Percentiles rank a stretch among this genome's conserved stretches.
phyloP scores from a whole-genome alignment of 768 basidiomycete genomes.

The Rhizopogon sp. region DNA sequence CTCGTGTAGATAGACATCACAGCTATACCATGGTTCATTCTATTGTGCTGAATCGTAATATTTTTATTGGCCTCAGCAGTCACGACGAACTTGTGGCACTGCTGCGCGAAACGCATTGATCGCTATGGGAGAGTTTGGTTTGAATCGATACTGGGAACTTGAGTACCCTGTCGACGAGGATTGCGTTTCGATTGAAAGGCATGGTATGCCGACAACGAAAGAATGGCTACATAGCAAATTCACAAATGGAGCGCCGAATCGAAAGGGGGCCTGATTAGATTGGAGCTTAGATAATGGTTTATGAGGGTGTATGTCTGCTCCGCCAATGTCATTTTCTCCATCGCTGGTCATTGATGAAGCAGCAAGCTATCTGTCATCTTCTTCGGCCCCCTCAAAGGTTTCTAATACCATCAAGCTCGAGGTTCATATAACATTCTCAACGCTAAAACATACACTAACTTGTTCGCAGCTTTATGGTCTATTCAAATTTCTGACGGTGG shows the following conservation, averaged over 20 bases:
- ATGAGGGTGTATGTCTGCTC: neutral
- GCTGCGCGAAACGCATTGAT: neutral
- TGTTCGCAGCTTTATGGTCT: slow-evolving; percentile 72
- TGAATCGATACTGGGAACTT: no score
- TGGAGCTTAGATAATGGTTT: slow-evolving; percentile 34
- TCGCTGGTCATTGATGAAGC: slow-evolving; percentile 51
- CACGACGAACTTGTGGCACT: neutral
- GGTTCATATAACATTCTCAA: slow-evolving; percentile 39
- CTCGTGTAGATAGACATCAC: slow-evolving; percentile 43
- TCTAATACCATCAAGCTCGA: slow-evolving; percentile 67
- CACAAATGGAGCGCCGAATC: no score
- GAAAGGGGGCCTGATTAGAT: neutral
- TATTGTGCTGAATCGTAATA: no score
- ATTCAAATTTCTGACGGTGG: slow-evolving; percentile 71
- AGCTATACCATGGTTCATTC: neutral
- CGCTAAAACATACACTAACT: slow-evolving; percentile 13
- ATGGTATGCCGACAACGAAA: no score
- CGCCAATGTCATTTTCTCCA: slow-evolving; percentile 23
- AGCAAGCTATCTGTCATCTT: slow-evolving; percentile 56
- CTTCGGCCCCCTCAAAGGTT: slow-evolving; percentile 49
- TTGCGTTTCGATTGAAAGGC: no score
- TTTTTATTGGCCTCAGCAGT: no score
- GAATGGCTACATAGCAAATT: no score
- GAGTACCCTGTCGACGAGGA: no score
- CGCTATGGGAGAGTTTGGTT: neutral